These are phyloP conservation scores for Priceomyces medius DNA, from an alignment of 805 yeast genomes.

Conservation along the genomic window DNA sequence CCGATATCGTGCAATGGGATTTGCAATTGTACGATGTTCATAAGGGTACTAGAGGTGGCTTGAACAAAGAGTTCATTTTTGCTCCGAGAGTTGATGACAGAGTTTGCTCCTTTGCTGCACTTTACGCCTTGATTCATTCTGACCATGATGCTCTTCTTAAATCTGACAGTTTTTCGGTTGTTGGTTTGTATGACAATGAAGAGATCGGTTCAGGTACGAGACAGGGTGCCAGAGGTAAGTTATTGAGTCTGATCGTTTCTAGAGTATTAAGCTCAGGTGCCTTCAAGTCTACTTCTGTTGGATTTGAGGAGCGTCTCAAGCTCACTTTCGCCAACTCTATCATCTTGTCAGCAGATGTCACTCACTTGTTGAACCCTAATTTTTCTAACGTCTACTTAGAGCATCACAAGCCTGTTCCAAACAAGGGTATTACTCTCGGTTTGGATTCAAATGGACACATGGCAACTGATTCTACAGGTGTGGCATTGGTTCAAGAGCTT, in stretches of 20 bases:
- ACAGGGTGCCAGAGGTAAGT: conserved; percentile 80
- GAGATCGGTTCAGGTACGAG: conserved; percentile 80
- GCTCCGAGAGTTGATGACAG: conserved; percentile 44
- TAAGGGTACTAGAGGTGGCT: conserved; percentile 36
- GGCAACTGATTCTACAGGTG: conserved; percentile 78
- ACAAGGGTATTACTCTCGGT: conserved; percentile 68
- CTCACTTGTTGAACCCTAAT: conserved; percentile 80
- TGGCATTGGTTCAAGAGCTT: conserved; percentile 66
- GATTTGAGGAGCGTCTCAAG: conserved; percentile 28
- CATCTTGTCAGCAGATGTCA: conserved; percentile 81
- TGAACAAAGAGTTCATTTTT: conserved; percentile 34
- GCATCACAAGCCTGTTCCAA: conserved; percentile 77
- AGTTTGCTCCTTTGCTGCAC: conserved; percentile 38
- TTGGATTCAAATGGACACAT: conserved; percentile 79
- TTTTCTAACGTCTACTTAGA: conserved; percentile 67
- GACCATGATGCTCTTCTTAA: conserved; percentile 20
- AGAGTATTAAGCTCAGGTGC: conserved; percentile 46
- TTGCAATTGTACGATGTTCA: conserved; percentile 39
- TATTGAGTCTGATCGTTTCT: conserved; percentile 61
- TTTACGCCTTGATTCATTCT: conserved; percentile 36
- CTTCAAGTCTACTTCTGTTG: conserved; percentile 16
- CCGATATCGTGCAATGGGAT: conserved; percentile 30
- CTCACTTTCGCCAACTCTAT: conserved; percentile 65
- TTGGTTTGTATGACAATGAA: conserved; percentile 74
- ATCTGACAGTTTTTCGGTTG: conserved; percentile 49